A percentile compares a stretch with the other conserved stretches of the same genome.
Conservation (phyloP, 139 green algal species). For the Auxenochlorella pyrenoidosa region DNA sequence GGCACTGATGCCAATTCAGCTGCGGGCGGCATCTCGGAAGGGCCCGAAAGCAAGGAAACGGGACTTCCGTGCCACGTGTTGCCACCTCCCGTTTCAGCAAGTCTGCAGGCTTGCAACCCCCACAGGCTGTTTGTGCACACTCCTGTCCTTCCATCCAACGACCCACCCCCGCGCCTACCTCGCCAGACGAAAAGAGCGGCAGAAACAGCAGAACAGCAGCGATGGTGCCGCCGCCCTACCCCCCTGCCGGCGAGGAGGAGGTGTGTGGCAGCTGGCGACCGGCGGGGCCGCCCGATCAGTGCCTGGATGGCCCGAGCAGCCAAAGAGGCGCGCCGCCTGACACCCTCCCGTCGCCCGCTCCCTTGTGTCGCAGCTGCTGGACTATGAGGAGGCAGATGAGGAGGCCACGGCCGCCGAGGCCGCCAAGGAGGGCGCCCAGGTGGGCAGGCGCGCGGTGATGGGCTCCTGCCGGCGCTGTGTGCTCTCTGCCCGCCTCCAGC, state of each 20-base stretch:
- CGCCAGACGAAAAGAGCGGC: background rate
- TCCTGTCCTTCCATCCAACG: no score
- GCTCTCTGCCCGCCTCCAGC: background rate
- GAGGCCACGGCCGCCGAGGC: conserved; percentile 68
- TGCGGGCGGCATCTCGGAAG: background rate
- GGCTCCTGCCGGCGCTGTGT: background rate
- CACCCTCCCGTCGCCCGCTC: no score
- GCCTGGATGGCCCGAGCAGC: background rate
- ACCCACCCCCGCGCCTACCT: background rate
- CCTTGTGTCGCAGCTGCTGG: conserved; percentile 14
- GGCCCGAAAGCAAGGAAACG: no score
- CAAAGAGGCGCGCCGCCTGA: background rate
- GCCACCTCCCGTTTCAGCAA: no score
- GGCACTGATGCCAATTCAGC: no score
- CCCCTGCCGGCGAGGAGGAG: conserved; percentile 33
- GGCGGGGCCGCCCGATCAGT: no score
- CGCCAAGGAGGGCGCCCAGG: conserved; percentile 60
- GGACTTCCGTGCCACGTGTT: no score
- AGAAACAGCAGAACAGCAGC: background rate
- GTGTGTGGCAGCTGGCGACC: background rate
- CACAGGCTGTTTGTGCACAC: no score
- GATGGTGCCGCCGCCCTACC: conserved; percentile 31
- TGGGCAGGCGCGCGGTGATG: background rate
- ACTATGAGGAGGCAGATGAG: conserved; percentile 69
- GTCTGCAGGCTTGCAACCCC: no score